Conservation (phyloP, 805 yeast genomes). For the Wickerhamomyces hampshirensis region DNA sequence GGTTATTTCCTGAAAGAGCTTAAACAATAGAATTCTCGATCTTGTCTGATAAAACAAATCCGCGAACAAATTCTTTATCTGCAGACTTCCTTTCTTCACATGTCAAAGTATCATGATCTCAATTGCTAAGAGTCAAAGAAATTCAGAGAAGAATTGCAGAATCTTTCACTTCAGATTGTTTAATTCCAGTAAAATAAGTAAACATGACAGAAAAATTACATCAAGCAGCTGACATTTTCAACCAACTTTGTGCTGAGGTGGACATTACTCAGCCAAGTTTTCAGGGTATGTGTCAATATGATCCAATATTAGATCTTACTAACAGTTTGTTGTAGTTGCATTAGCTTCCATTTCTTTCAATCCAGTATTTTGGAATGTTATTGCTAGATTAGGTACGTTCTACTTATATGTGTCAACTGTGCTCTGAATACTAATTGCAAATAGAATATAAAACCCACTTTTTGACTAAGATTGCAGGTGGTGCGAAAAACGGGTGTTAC, state of each 20-base stretch:
- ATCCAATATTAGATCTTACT: background rate
- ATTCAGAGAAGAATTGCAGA: background rate
- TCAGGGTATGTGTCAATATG: constrained; percentile 16
- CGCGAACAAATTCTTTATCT: too few relatives aligned
- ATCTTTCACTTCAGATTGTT: too few relatives aligned
- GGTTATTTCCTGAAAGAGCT: too few relatives aligned
- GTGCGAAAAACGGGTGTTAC: constrained; percentile 77
- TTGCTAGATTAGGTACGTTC: constrained; percentile 60
- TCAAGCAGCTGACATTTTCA: constrained; percentile 14
- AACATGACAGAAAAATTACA: constrained; percentile 14
- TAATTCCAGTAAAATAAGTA: background rate
- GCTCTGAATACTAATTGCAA: background rate
- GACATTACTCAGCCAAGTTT: constrained; percentile 18
- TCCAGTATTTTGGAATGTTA: constrained; percentile 94
- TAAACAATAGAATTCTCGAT: too few relatives aligned
- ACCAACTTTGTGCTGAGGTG: constrained; percentile 21
- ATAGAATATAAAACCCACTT: constrained; percentile 71
- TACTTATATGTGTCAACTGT: background rate
- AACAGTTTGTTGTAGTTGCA: constrained; percentile 32
- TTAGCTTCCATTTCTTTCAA: constrained; percentile 76
- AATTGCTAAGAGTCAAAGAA: too few relatives aligned
- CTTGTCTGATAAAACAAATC: too few relatives aligned
- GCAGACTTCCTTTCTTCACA: constrained; percentile 4
- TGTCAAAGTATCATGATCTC: too few relatives aligned
- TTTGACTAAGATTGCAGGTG: constrained; percentile 69